Evolutionary conservation across 805 yeast genomes (phyloP), one percentile per base, ranked within the genome.

Genomic region (Candida namnaoensis): DNA sequence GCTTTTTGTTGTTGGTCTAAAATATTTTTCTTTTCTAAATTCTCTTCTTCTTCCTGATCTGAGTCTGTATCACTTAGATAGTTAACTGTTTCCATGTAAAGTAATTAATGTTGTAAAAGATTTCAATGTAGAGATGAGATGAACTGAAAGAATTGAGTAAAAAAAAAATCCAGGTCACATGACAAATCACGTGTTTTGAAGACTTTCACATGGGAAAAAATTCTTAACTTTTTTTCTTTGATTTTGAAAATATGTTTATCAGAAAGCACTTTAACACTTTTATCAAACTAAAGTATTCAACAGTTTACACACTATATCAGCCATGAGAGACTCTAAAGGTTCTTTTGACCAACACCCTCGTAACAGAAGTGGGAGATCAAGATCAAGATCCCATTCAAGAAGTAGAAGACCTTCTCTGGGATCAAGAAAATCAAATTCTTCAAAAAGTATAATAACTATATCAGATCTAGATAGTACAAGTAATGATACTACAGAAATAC

Each of bases 401-500:
- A 44, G 11, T 3, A 37, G 38, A 43, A 44, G 39, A 25, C 40
- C 42, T 13, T 41, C 40, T 32, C 36, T 39, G 25, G 43, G 36
- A 4, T 5, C 36, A 13, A 42, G 41, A 36, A 38, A 12, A 28
- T 26, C 28, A 26, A 36, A 7, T 19, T 36, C 39, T 4, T 34
- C 41, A 1, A 33, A 32, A 13, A 30, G 38, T 3, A 38, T 38
- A 6, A 35, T 38, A 25, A 9, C 35, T 4, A 11, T 37, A 28
- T 13, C 32, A 19, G 12, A 24, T 26, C 36, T 34, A 12, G 15
- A 28, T 11, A 28, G 27, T 15, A 12, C 40, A 5, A n/a, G 8
- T 3, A 8, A 32, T 23, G 58, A 52, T 19, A 12, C 56, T 37
- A 12, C 56, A 37, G 69, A 45, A 52, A 75, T 60, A 53, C 83